Evolutionary conservation across 495 filamentous ascomycete species (phyloP), one percentile per base, ranked within the genome.

Genomic region (Penicillium mononematosum): DNA sequence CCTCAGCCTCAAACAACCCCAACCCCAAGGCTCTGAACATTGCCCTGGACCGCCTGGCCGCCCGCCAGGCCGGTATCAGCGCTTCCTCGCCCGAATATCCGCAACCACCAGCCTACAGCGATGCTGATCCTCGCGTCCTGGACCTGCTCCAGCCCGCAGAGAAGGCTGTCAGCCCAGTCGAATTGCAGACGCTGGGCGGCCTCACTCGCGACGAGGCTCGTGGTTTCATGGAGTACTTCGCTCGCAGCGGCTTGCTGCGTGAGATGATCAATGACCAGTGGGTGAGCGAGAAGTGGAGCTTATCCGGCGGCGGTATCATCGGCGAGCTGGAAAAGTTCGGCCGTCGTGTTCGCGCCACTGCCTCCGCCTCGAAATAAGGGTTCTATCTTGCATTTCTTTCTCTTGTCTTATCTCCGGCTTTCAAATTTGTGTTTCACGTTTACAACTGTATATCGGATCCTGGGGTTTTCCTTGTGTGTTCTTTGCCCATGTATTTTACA

Each of bases 161-260:
- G 22, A 64, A 64, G 48, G 51, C 64, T 50, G 71, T 74, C 47
- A 66, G 64, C 41, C 76, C 77, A 31, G 72, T 82, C n/a, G 79
- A 81, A 22, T 72, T 92, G 41, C 73, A 82, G 59, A 72, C 75
- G 12, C 62, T 96, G 24, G 74, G 74, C 27, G 87, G 89, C 5
- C 53, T 97, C 57, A 88, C 76, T 53, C 90, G 84, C 67, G 72
- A 76, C 22, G 92, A 98, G 75, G 85, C 92, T 38, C 82, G 88
- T 52, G 80, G 83, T 1, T 76, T 94, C 61, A 84, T 98, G 84
- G 94, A 97, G 78, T 98, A 97, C 73, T 98, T 91, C 75, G 92
- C 90, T 4, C 82, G 78, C 24, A 96, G 91, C 70, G 94, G 94
- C 17, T 75, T 97, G 63, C 68, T 95, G 65, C 82, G 88, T 51